phyloP scores from a whole-genome alignment of 2,329 filamentous ascomycete species.

The Diaporthe caulivora region DNA sequence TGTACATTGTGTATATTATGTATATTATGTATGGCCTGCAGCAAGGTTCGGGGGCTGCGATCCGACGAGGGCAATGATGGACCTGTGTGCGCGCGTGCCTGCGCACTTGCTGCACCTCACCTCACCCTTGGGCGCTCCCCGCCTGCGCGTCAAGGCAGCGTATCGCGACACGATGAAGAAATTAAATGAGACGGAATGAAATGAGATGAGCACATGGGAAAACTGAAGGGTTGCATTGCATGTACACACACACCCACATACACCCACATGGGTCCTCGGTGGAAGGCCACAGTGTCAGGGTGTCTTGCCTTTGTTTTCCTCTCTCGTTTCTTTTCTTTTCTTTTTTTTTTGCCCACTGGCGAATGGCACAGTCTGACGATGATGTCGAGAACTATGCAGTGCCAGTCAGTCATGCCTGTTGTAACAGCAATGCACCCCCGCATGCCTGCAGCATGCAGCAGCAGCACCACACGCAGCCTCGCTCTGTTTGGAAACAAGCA shows the following conservation, averaged over 20 bases:
- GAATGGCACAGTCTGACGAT: background rate
- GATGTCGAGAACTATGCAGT: background rate
- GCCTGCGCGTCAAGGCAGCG: conserved; percentile 27
- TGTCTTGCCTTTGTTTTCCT: no score
- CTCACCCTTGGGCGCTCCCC: conserved; percentile 1
- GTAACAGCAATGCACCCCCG: background rate
- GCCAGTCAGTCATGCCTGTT: background rate
- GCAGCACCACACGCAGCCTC: background rate
- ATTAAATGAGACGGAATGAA: background rate
- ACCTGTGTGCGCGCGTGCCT: background rate
- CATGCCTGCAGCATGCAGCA: no score
- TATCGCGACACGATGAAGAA: conserved; percentile 28
- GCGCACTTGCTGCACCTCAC: conserved; percentile 1
- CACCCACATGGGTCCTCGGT: background rate
- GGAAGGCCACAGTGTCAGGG: background rate
- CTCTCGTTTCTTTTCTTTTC: no score
- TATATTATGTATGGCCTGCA: no score
- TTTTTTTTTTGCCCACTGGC: background rate
- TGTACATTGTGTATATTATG: no score
- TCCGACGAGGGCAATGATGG: background rate
- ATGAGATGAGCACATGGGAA: conserved; percentile 9
- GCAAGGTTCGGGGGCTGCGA: background rate
- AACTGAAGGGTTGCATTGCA: conserved; percentile 28
- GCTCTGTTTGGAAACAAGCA: background rate
- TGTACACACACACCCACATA: background rate